Percentiles rank a stretch among this genome's conserved stretches.
Evolutionary conservation across 352 stramenopile species (phyloP).

Genomic region (Globisporangium takayamanum): DNA sequence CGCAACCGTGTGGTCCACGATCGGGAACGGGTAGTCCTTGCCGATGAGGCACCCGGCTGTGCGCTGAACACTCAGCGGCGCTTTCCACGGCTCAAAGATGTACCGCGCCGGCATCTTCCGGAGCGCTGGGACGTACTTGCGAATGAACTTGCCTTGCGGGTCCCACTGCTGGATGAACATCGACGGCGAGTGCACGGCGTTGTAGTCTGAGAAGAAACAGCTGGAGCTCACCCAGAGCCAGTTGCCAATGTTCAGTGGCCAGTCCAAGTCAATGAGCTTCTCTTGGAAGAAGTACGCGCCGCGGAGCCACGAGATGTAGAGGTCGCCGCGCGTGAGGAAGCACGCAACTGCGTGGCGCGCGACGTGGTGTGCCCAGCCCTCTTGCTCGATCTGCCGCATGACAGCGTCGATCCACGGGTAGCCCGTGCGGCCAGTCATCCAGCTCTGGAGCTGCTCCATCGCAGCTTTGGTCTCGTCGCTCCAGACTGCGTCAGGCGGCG

Average conservation of each 20-base stretch:
- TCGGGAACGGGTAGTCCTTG: constrained; percentile 93
- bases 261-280: constrained; percentile 94
- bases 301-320: constrained; percentile 92
- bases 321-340: constrained; percentile 94
- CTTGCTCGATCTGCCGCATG: constrained; percentile 88
- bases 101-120: constrained; percentile 90
- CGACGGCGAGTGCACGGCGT: constrained; percentile 90
- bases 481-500: constrained; percentile 12
- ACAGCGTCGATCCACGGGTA: constrained; percentile 97
- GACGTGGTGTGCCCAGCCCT: constrained; percentile 84
- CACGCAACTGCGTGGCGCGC: constrained; percentile 92
- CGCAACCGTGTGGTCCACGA: constrained; percentile 89
- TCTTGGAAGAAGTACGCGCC: constrained; percentile 88
- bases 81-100: constrained; percentile 97
- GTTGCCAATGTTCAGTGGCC: constrained; percentile 95
- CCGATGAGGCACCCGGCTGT: constrained; percentile 85
- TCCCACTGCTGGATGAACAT: constrained; percentile 94
- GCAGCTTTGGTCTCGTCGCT: constrained; percentile 36
- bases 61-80: constrained; percentile 82
- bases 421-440: constrained; percentile 92
- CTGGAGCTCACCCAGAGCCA: constrained; percentile 95
- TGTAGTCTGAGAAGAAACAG: constrained; percentile 96
- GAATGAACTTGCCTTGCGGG: constrained; percentile 82
- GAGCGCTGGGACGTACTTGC: constrained; percentile 89
- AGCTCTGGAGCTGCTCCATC: constrained; percentile 63